Base-by-base conservation (phyloP, 2,329 filamentous ascomycete species). In the Diaporthe destruens region DNA sequence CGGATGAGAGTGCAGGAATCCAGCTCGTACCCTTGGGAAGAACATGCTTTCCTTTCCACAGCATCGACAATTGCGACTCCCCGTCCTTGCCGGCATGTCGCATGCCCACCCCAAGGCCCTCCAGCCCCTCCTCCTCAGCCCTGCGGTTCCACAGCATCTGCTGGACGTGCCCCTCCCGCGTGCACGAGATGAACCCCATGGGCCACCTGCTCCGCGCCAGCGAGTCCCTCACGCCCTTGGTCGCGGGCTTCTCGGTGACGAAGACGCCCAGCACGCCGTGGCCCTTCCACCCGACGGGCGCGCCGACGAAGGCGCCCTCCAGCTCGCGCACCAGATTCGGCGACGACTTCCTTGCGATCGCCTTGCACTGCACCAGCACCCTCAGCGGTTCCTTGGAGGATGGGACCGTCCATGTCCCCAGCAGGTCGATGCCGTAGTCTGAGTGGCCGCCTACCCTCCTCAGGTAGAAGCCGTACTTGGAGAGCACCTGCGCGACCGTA, bases 141-240 rank as follows among this genome's bases (percentile, higher is more conserved):
- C 82, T 85, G 47, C 82, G 81, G 79, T 95, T 96, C 93, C 93
- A 95, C 5, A 94, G 76, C 80, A 95, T 88, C 82, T 95, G 92
- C 77, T 86, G 82, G 29, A 94, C 79, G 9, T 79, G 79, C 0
- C 93, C 93, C 2, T 87, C 85, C 20, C 77, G 77, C 0, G 87
- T 87, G 73, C 93, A 90, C 71, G 88, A 89, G 34, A 93, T 81
- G 77, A 90, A 97, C 0, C 91, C 91, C 85, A 98, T 88, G 0
- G 94, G 93, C 84, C 88, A 91, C 49, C 84, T 81, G 78, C 92
- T 93, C 72, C 89, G 84, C 6, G 87, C 87, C 76, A 98, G 79
- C 32, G 94, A 90, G 61, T 94, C 91, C 72, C 93, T 85, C 3
- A 97, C 90, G 1, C 95, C 96, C 78, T 90, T 93, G 0, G 95